A percentile compares a stretch with the other conserved stretches of the same genome.
Conservation (phyloP, 305 asterid genomes). For the Rubia tinctorum region DNA sequence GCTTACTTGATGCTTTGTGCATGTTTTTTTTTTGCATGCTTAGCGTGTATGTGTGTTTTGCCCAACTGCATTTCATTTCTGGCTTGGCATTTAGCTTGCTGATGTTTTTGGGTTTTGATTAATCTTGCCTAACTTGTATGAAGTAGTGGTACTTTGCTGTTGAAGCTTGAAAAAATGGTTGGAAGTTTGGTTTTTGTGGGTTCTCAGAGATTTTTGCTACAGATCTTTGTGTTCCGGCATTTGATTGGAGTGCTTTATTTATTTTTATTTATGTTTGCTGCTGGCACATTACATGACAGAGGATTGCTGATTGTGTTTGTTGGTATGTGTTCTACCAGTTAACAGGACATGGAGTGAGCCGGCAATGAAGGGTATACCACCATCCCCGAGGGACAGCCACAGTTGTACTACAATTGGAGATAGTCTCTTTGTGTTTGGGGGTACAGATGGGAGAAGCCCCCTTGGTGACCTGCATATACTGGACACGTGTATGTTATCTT, state of each 20-base stretch:
- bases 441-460: constrained; percentile 86
- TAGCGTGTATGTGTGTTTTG: background rate
- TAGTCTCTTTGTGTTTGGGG: constrained; percentile 81
- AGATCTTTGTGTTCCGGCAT: background rate
- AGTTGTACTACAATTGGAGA: constrained; percentile 92
- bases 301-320: background rate
- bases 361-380: constrained; percentile 57
- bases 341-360: constrained; percentile 78
- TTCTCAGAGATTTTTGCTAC: background rate
- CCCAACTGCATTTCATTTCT: background rate
- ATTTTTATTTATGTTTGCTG: background rate
- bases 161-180: too few relatives aligned
- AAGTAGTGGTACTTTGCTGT: background rate
- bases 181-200: background rate
- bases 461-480: constrained; percentile 79
- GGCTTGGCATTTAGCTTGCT: background rate
- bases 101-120: background rate
- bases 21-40: background rate
- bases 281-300: background rate
- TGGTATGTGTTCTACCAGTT: constrained; percentile 36
- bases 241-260: background rate
- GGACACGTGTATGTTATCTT: constrained; percentile 66
- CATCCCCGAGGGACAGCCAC: constrained; percentile 94
- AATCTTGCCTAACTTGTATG: background rate
- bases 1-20: background rate